Base-by-base conservation (phyloP, 2,329 filamentous ascomycete species). In the Cladosporium colombiae region DNA sequence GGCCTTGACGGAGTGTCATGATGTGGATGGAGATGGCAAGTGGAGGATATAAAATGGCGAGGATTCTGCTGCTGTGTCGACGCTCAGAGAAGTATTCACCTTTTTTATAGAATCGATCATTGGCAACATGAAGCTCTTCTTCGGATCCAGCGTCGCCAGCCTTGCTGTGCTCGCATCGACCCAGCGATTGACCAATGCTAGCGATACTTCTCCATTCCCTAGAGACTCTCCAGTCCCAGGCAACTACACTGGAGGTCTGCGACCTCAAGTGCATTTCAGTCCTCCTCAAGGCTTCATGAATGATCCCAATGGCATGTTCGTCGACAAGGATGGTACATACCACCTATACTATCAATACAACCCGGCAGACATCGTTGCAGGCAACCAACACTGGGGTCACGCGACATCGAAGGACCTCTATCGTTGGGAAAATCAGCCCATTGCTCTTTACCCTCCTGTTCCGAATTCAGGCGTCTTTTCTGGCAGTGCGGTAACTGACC, bases 271-370 rank as follows among this genome's bases (percentile, higher is more conserved):
- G 13, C 69, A 70, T 37, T 70, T 68, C 63, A 67, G 64, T 5
- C 69, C 69, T 23, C 68, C 69, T 5, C 56, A 61, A 31, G 66
- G 65, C 11, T 85, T 83, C 71, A 84, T 85, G 81, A 87, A 87
- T 70, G 70, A 69, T 68, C 46, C 29, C 65, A 62, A 27, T 62
- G 16, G 27, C 70, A 81, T 88, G 78, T 87, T 88, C 67, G 73
- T 82, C 7, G 79, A 75, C 2, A 79, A 59, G 40, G 79, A 86
- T 58, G 85, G 84, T 3, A 78, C 79, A 0, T 89, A 84, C 73
- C 87, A 89, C 70, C 69, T 88, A 1, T 89, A 89, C 75, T 89
- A 89, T 70, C 87, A 89, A 72, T 86, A 81, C 78, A 83, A 84
- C 65, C 82, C 82, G 0, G 79, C 78, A 0, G 80, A 71, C 5